Evolutionary conservation across 805 yeast genomes (phyloP).

Genomic region (Nakazawaea laoshanensis): DNA sequence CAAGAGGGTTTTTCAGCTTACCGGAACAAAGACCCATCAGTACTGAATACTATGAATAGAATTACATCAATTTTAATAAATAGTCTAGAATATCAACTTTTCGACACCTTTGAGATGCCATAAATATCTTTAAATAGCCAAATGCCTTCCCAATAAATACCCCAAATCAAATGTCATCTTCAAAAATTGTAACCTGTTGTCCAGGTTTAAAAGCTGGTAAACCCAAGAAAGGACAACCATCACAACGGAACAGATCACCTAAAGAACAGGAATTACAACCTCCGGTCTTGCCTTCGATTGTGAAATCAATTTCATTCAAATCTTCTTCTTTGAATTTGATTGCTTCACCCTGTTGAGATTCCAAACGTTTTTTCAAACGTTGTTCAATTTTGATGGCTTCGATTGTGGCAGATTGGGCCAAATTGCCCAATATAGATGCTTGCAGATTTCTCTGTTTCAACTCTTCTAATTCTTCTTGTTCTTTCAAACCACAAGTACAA

Average conservation of each 20-base stretch:
- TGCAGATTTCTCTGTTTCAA: slow-evolving; percentile 33
- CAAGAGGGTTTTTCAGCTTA: slow-evolving; percentile 32
- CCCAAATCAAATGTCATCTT: slow-evolving; percentile 9
- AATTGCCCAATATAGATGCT: slow-evolving; percentile 31
- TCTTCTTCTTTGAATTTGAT: slow-evolving; percentile 59
- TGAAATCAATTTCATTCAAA: slow-evolving; percentile 85
- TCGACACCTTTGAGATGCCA: too few species aligned
- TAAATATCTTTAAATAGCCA: too few species aligned
- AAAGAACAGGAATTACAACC: slow-evolving; percentile 96
- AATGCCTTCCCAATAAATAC: too few species aligned
- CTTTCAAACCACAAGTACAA: slow-evolving; percentile 95
- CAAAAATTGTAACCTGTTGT: slow-evolving; percentile 47
- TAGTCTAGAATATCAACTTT: too few species aligned
- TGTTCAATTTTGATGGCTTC: slow-evolving; percentile 50
- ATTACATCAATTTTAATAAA: not conserved
- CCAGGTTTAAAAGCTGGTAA: slow-evolving; percentile 99
- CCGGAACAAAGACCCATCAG: slow-evolving; percentile 33
- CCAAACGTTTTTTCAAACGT: slow-evolving; percentile 25
- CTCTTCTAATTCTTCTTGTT: slow-evolving; percentile 65
- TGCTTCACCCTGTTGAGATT: slow-evolving; percentile 16
- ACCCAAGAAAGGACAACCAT: slow-evolving; percentile 96
- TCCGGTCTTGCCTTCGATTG: slow-evolving; percentile 94
- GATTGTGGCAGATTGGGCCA: slow-evolving; percentile 42
- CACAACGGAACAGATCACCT: slow-evolving; percentile 98
- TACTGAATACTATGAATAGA: slow-evolving; percentile 10